A percentile compares a stretch with the other conserved stretches of the same genome.
These are phyloP conservation scores for Eucalyptus caleyi DNA, from an alignment of 345 rosid species.

Conservation along the genomic window DNA sequence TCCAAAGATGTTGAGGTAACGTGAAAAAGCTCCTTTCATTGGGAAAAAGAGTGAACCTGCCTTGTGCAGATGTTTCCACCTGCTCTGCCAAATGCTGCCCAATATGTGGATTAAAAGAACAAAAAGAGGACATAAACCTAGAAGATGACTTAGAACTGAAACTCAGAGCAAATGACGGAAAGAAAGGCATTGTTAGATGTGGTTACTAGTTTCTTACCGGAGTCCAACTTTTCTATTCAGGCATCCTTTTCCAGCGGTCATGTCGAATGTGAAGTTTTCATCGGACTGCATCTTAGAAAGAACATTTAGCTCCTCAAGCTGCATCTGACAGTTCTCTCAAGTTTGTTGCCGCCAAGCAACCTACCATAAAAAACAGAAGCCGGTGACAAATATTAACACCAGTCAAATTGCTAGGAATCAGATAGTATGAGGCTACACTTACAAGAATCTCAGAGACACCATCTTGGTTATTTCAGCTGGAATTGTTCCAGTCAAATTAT, in stretches of 20 bases:
- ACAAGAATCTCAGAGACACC: conserved; percentile 52
- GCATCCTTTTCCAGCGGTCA: conserved; percentile 13
- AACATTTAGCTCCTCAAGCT: conserved; percentile 38
- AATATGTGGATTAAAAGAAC: not conserved
- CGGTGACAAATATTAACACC: not conserved
- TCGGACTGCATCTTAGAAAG: conserved; percentile 48
- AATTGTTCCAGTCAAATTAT: conserved; percentile 53
- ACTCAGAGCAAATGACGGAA: not conserved
- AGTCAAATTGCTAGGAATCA: not conserved
- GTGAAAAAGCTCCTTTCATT: conserved; percentile 24
- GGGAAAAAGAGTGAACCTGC: conserved; percentile 13
- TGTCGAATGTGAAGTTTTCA: conserved; percentile 13
- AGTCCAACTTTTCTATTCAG: conserved; percentile 48
- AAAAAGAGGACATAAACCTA: not conserved
- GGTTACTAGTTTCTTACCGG: conserved; percentile 31
- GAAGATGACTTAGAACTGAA: not conserved
- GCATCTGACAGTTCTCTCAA: conserved; percentile 36
- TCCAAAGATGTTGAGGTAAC: conserved; percentile 15
- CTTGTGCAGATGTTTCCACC: conserved; percentile 17
- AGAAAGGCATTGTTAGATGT: not conserved
- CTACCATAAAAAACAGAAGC: conserved; percentile 15
- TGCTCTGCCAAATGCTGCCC: conserved; percentile 44
- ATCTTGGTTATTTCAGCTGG: conserved; percentile 42
- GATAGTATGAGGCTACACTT: conserved; percentile 9
- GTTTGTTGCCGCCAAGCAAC: conserved; percentile 62